phyloP scores from a whole-genome alignment of 2,329 filamentous ascomycete species.

The Aaosphaeria arxii region DNA sequence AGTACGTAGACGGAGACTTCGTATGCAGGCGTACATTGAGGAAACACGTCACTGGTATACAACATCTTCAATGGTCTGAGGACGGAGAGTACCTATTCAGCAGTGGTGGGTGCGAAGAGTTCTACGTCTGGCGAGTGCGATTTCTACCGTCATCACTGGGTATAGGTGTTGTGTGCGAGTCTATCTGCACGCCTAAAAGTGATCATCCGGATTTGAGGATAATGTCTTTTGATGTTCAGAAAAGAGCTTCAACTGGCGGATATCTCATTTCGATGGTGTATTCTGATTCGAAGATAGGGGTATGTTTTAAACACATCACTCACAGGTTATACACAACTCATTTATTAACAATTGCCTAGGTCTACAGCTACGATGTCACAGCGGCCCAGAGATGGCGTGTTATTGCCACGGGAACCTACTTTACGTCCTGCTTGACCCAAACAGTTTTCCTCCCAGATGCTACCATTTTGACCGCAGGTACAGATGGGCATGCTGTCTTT shows the following conservation, averaged over 20 bases:
- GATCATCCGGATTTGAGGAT: conserved; percentile 70
- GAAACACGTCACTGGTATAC: conserved; percentile 79
- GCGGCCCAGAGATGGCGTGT: conserved; percentile 31
- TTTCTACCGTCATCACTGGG: conserved; percentile 47
- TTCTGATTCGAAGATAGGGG: conserved; percentile 77
- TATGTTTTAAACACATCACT: conserved; percentile 19
- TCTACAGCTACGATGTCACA: conserved; percentile 41
- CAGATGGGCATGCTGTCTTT: conserved; percentile 72
- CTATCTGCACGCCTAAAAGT: conserved; percentile 47
- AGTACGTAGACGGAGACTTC: conserved; percentile 34
- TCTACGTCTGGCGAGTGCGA: conserved; percentile 76
- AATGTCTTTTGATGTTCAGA: conserved; percentile 67
- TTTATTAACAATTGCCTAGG: conserved; percentile 30
- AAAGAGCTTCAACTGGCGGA: conserved; percentile 8
- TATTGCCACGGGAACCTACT: conserved; percentile 41
- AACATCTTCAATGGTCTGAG: conserved; percentile 71
- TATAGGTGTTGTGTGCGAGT: conserved; percentile 53
- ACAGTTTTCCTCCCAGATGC: conserved; percentile 37
- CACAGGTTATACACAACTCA: background rate
- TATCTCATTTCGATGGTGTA: conserved; percentile 70
- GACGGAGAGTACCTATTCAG: conserved; percentile 73
- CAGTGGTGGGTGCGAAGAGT: conserved; percentile 83
- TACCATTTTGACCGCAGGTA: conserved; percentile 66
- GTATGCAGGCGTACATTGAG: conserved; percentile 64
- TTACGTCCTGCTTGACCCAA: conserved; percentile 68